A percentile compares a stretch with the other conserved stretches of the same genome.
Evolutionary conservation across 192 early-diverging fungal genomes (phyloP).

Genomic region (Diversispora eburnea): DNA sequence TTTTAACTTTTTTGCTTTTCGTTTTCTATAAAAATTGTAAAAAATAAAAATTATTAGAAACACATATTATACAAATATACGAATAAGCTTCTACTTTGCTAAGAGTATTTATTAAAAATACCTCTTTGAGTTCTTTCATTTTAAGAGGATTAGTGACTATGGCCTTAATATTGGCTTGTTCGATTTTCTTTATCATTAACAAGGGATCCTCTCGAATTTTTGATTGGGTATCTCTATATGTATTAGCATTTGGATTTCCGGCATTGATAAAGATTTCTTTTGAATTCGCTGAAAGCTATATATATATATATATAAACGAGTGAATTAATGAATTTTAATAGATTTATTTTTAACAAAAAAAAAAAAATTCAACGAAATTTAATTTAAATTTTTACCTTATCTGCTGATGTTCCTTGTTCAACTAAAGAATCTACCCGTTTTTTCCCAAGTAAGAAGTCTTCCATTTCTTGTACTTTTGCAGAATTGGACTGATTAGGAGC

Average conservation of each 20-base stretch:
- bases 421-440: slow-evolving; percentile 71
- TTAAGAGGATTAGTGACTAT: slow-evolving; percentile 24
- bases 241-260: slow-evolving; percentile 72
- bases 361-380: not conserved
- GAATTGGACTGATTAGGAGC: slow-evolving; percentile 50
- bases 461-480: slow-evolving; percentile 61
- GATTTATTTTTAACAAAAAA: not conserved
- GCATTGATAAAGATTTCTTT: slow-evolving; percentile 41
- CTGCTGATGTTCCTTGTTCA: slow-evolving; percentile 37
- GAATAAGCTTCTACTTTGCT: no score
- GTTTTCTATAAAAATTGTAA: no score
- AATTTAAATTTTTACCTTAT: slow-evolving; percentile 27
- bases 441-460: slow-evolving; percentile 89
- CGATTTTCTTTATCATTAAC: slow-evolving; percentile 79
- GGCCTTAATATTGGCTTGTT: slow-evolving; percentile 72
- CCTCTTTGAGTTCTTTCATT: slow-evolving; percentile 21
- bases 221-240: slow-evolving; percentile 68
- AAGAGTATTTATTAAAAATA: not conserved
- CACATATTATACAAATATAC: no score
- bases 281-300: slow-evolving; percentile 30
- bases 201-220: slow-evolving; percentile 94
- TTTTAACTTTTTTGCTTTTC: no score
- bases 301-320: no score
- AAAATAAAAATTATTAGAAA: no score
- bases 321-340: not conserved